Conservation (phyloP, 495 filamentous ascomycete species). For the Penicillium desertorum region DNA sequence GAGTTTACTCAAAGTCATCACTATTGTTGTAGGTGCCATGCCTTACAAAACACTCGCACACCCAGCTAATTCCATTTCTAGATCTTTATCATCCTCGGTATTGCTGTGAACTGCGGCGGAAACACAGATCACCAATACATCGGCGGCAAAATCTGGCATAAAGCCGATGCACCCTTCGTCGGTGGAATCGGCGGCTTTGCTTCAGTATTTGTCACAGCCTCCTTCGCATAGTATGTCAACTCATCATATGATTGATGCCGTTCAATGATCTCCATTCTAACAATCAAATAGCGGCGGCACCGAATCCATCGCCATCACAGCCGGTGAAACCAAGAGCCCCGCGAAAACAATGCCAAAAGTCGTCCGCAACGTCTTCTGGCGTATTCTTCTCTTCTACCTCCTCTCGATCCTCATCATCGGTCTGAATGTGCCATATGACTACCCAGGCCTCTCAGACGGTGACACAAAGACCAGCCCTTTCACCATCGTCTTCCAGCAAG, state of each 20-base stretch:
- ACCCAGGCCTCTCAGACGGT: constrained; percentile 42
- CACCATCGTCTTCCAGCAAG: constrained; percentile 53
- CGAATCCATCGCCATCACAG: constrained; percentile 57
- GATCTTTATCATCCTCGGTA: constrained; percentile 55
- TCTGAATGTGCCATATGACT: constrained; percentile 55
- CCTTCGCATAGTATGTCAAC: constrained; percentile 46
- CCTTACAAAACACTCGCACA: not conserved
- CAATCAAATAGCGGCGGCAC: constrained; percentile 48
- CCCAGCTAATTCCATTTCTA: constrained; percentile 17
- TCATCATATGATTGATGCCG: not conserved
- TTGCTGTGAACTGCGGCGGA: constrained; percentile 51
- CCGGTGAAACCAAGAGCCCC: constrained; percentile 53
- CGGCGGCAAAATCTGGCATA: constrained; percentile 46
- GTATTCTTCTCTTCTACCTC: constrained; percentile 54
- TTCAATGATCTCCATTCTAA: constrained; percentile 5
- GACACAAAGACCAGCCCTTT: constrained; percentile 50
- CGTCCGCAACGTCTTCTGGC: constrained; percentile 55
- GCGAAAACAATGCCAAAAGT: constrained; percentile 49
- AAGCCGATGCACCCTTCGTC: constrained; percentile 53
- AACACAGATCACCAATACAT: constrained; percentile 48
- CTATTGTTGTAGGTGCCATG: constrained; percentile 40
- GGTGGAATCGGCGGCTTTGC: constrained; percentile 54
- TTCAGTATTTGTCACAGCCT: constrained; percentile 54
- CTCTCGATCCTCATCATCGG: constrained; percentile 51
- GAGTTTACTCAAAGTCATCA: constrained; percentile 55